Evolutionary conservation across 1,284 basidiomycete species (phyloP).

Genomic region (Fomitopsis pinicola): DNA sequence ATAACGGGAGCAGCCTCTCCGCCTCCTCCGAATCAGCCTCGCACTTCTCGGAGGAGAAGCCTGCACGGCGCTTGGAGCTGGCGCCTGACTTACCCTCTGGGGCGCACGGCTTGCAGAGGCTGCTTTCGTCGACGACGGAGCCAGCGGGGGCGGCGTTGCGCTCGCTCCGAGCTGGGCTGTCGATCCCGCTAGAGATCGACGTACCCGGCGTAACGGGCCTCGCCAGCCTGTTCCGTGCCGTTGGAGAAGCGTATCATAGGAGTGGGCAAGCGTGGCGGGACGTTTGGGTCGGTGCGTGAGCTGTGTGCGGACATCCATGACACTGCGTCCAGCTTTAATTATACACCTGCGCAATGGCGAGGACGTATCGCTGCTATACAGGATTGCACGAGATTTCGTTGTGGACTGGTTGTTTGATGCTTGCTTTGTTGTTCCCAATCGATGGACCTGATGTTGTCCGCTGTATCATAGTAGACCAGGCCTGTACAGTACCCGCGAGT

Average conservation of each 20-base stretch:
- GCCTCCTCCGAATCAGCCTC: neutral
- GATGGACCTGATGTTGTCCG: neutral
- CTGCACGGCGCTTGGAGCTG: neutral
- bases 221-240: conserved; percentile 13
- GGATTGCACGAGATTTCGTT: too few relatives aligned
- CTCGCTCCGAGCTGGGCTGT: conserved; percentile 17
- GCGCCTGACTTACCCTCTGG: neutral
- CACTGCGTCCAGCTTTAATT: neutral
- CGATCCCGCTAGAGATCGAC: conserved; percentile 9
- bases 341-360: neutral
- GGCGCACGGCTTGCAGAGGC: conserved; percentile 14
- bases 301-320: neutral
- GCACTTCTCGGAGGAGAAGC: conserved; percentile 3
- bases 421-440: neutral
- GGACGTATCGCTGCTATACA: neutral
- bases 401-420: too few relatives aligned
- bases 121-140: conserved; percentile 16
- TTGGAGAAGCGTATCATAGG: conserved; percentile 15
- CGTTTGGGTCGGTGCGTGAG: conserved; percentile 10
- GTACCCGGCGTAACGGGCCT: conserved; percentile 7
- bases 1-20: conserved; percentile 5
- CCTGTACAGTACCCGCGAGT: neutral
- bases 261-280: conserved; percentile 20
- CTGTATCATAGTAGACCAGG: neutral
- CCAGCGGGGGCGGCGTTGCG: conserved; percentile 16